Conservation (phyloP, 805 yeast species). For the Starmerella tilneyi region DNA sequence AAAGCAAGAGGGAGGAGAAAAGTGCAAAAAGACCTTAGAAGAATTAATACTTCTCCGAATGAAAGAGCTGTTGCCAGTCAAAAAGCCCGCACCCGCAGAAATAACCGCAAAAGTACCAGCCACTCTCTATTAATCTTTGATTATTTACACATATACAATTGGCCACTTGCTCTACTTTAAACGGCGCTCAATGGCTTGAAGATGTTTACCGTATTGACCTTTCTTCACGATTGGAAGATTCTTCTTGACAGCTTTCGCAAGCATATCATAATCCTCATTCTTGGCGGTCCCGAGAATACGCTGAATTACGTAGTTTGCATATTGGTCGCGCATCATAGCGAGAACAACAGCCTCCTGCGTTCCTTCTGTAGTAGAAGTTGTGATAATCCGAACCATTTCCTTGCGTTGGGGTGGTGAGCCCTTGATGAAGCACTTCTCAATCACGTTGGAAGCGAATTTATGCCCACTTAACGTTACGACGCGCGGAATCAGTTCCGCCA, state of each 20-base stretch:
- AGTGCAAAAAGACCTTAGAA: too few species aligned
- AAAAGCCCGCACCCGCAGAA: too few species aligned
- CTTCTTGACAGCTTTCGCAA: constrained; percentile 67
- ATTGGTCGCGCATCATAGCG: constrained; percentile 94
- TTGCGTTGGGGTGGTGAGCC: constrained; percentile 57
- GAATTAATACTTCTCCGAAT: too few species aligned
- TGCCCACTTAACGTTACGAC: constrained; percentile 83
- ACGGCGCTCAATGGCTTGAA: constrained; percentile 67
- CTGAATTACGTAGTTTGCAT: constrained; percentile 94
- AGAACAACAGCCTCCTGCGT: constrained; percentile 44
- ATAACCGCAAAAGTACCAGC: too few species aligned
- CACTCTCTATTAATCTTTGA: neutral
- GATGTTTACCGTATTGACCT: constrained; percentile 65
- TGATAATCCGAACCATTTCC: constrained; percentile 54
- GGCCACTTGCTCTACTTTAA: constrained; percentile 5
- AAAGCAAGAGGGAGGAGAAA: neutral
- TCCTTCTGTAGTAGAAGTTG: constrained; percentile 23
- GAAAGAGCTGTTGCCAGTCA: too few species aligned
- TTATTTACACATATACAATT: constrained; percentile 6
- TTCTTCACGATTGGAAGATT: constrained; percentile 65
- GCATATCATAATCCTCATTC: constrained; percentile 54
- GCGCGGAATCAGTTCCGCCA: constrained; percentile 56
- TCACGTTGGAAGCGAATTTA: constrained; percentile 95
- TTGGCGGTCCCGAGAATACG: constrained; percentile 76
- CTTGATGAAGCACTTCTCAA: constrained; percentile 78